Conservation (phyloP, 106 monocot species). For the Dendrobium officinale region DNA sequence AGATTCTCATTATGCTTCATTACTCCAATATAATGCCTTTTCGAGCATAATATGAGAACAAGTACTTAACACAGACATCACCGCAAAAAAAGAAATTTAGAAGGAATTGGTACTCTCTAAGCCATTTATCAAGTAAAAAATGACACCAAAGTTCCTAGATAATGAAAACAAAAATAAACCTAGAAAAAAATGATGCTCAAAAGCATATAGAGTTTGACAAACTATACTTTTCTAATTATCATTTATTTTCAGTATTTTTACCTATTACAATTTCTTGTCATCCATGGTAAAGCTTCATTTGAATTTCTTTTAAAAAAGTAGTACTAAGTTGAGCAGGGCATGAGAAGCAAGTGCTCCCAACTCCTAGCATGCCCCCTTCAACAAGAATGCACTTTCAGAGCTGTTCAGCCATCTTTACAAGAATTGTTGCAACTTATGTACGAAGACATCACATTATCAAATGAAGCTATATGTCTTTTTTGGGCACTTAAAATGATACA, state of each 20-base stretch:
- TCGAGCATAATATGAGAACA: not conserved
- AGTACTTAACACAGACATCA: not conserved
- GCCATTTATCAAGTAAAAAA: not conserved
- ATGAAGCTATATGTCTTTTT: not conserved
- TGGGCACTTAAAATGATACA: not conserved
- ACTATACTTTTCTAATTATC: not conserved
- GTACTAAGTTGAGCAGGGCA: not conserved
- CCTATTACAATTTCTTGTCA: not conserved
- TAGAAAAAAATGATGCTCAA: not conserved
- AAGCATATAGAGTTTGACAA: not conserved
- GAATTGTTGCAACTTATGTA: not conserved
- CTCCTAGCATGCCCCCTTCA: not conserved
- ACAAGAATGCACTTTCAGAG: not conserved
- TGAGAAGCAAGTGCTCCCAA: not conserved
- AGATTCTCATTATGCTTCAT: not conserved
- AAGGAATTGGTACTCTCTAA: too few relatives aligned
- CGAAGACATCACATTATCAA: not conserved
- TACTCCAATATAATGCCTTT: not conserved
- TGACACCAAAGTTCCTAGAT: not conserved
- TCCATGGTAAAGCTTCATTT: not conserved
- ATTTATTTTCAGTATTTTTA: not conserved
- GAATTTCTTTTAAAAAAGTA: not conserved
- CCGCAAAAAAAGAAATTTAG: not conserved
- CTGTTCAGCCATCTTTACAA: not conserved
- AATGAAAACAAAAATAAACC: not conserved